Conservation (phyloP, 2,329 filamentous ascomycete species). For the Nemania serpens region DNA sequence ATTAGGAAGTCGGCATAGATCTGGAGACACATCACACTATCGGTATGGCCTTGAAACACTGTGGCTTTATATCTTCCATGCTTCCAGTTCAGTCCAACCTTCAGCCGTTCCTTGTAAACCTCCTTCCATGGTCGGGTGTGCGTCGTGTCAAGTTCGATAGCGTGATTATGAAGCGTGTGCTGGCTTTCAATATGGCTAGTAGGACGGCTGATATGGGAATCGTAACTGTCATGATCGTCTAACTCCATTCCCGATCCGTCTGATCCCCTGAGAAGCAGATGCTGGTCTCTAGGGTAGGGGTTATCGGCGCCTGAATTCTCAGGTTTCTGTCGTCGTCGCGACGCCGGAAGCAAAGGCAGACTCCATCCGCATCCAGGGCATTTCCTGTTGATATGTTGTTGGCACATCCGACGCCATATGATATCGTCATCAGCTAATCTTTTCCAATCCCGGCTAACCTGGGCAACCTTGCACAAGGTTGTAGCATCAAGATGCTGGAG, state of each 20-base stretch:
- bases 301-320: not conserved
- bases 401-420: slow-evolving; percentile 4
- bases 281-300: not conserved
- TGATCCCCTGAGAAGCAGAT: not conserved
- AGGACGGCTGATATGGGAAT: not conserved
- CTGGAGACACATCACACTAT: slow-evolving; percentile 8
- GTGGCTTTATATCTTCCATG: slow-evolving; percentile 6
- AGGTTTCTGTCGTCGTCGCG: not conserved
- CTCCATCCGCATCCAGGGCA: slow-evolving; percentile 5
- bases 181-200: not conserved
- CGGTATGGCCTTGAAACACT: slow-evolving; percentile 13
- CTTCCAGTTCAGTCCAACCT: slow-evolving; percentile 12
- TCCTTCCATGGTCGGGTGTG: slow-evolving; percentile 12
- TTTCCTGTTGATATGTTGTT: slow-evolving; percentile 11
- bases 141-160: slow-evolving; percentile 1
- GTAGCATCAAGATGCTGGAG: slow-evolving; percentile 6
- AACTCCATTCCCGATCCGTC: not conserved
- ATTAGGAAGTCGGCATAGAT: not conserved
- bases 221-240: not conserved
- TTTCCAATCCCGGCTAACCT: slow-evolving; percentile 9
- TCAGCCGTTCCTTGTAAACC: slow-evolving; percentile 10
- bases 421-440: slow-evolving; percentile 3
- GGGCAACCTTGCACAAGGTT: slow-evolving; percentile 1
- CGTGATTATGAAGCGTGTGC: not conserved
- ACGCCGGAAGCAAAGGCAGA: slow-evolving; percentile 1